Percentiles rank a stretch among this genome's conserved stretches.
Evolutionary conservation across 441 rosid genomes (phyloP).

Genomic region (Macaranga tanarius): DNA sequence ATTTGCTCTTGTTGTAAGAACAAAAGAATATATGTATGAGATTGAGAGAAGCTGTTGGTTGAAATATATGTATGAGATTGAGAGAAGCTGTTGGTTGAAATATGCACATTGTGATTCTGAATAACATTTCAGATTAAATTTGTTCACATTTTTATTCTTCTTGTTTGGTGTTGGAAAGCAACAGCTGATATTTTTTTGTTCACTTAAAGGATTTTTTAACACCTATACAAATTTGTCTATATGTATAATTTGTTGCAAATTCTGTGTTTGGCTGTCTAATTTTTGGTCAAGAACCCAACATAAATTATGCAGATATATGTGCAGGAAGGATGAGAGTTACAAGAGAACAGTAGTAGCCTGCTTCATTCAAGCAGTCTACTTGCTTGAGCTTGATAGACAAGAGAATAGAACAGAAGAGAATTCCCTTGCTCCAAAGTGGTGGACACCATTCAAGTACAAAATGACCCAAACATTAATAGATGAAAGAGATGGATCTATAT

Average conservation of each 20-base stretch:
- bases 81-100: background rate
- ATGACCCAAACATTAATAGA: conserved; percentile 62
- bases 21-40: background rate
- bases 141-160: background rate
- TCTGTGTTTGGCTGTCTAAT: background rate
- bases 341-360: conserved; percentile 84
- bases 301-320: background rate
- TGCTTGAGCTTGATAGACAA: conserved; percentile 88
- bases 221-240: background rate
- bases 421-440: conserved; percentile 92
- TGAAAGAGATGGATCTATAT: conserved; percentile 80
- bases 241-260: background rate
- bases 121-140: background rate
- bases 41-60: background rate
- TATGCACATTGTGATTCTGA: too few relatives aligned
- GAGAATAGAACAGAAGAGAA: conserved; percentile 61
- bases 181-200: background rate
- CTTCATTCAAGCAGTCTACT: conserved; percentile 87
- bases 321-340: conserved; percentile 83
- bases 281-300: background rate
- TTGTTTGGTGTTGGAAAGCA: background rate
- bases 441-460: conserved; percentile 85
- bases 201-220: background rate
- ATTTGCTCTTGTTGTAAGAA: background rate
- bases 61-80: background rate